Base-by-base conservation (phyloP, 352 stramenopile genomes). In the Elongisporangium anandrum region DNA sequence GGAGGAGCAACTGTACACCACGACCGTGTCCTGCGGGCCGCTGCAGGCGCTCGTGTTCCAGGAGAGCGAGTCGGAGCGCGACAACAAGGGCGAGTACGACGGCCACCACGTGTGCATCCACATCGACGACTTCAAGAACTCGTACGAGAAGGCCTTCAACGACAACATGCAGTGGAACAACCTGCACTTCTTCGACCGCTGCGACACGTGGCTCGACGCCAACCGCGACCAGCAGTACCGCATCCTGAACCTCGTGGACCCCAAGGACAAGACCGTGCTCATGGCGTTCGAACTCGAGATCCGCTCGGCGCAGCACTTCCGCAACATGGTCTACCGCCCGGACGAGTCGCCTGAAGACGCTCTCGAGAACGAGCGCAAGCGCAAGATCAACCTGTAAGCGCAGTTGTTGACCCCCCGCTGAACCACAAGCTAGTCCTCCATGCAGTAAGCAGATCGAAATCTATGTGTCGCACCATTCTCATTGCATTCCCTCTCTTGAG, bases 61-160 rank as follows among this genome's bases (percentile, higher is more conserved):
- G 26, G 77, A 90, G 55, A 68, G 72, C 20, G 71, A 83, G 61
- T 69, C 72, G n/a, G 53, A 81, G 61, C 68, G 61, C 23, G 70
- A 79, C 56, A 81, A 50, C 64, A 84, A 75, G 67, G 77, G 77
- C 45, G 77, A 85, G 63, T 90, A 90, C 61, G 80, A 90, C 60
- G 80, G 80, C 38, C 78, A 90, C 66, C 80, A 90, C 66, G 61
- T 90, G 59, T 90, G 80, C 65, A 84, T 90, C 61, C 77, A 90
- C 64, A 87, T 90, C 24, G 69, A 85, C 54, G 72, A 77, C 38
- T 90, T 90, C 58, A 74, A 90, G 56, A 72, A 83, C 58, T 76
- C 64, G 50, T 88, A 86, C 68, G 68, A 88, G 63, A 65, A 79
- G 50, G 77, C 77, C 4, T 66, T 55, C 64, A 80, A 81, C 55